Evolutionary conservation across 768 basidiomycete species (phyloP).

Genomic region (Pleurotus citrinopileatus): DNA sequence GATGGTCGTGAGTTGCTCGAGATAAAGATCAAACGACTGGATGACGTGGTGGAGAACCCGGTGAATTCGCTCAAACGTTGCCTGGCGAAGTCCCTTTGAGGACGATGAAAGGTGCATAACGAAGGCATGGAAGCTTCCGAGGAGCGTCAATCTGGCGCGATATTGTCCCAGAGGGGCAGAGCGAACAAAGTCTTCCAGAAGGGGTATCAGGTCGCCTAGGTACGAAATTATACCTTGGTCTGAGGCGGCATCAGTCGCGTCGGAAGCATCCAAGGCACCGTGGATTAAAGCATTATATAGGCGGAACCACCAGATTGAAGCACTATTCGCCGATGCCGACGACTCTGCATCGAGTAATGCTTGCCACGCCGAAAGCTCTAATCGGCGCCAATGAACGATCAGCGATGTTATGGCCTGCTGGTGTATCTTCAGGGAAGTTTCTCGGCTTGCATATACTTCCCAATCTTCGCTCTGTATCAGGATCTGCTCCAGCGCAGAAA

Average conservation of each 20-base stretch:
- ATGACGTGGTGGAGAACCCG: conserved; percentile 60
- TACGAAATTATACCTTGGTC: conserved; percentile 42
- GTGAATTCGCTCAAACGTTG: conserved; percentile 45
- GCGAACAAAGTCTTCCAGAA: conserved; percentile 78
- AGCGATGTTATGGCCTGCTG: conserved; percentile 65
- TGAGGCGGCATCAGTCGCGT: conserved; percentile 31
- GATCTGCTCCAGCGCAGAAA: conserved; percentile 83
- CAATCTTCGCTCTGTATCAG: conserved; percentile 89
- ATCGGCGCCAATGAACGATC: conserved; percentile 86
- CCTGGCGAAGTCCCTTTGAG: conserved; percentile 25
- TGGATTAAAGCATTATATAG: conserved; percentile 78
- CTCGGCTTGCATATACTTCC: conserved; percentile 94
- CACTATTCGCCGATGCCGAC: conserved; percentile 45
- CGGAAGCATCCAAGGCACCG: conserved; percentile 50
- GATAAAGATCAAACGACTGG: conserved; percentile 64
- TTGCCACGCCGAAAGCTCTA: conserved; percentile 89
- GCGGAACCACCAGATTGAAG: conserved; percentile 83
- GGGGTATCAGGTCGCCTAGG: conserved; percentile 63
- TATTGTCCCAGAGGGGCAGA: conserved; percentile 86
- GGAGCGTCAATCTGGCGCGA: conserved; percentile 57
- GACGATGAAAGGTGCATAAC: conserved; percentile 30
- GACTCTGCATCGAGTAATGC: conserved; percentile 72
- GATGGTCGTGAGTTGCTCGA: conserved; percentile 38
- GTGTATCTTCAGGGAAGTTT: conserved; percentile 71
- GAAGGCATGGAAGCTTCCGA: conserved; percentile 65